phyloP scores from a whole-genome alignment of 345 rosid species.

The Camelina laxa region DNA sequence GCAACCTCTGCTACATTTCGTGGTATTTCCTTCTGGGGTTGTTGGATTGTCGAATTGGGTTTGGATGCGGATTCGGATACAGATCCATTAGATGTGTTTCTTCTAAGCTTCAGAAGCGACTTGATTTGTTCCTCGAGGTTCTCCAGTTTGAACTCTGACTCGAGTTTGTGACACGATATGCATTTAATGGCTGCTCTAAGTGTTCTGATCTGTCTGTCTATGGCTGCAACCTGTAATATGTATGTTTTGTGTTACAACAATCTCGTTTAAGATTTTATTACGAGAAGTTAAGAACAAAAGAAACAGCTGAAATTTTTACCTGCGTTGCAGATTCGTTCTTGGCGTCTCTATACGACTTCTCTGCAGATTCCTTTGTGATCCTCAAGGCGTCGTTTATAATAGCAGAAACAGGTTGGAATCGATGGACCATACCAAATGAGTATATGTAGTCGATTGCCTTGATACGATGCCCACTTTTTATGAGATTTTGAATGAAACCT shows the following conservation, averaged over 20 bases:
- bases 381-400: slow-evolving; percentile 47
- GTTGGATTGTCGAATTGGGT: background rate
- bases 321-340: slow-evolving; percentile 27
- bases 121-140: slow-evolving; percentile 30
- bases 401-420: slow-evolving; percentile 41
- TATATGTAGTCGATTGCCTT: slow-evolving; percentile 49
- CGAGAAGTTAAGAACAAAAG: slow-evolving; percentile 1
- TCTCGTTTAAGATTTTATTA: slow-evolving; percentile 19
- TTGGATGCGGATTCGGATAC: slow-evolving; percentile 12
- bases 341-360: slow-evolving; percentile 17
- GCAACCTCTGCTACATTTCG: slow-evolving; percentile 25
- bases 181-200: slow-evolving; percentile 31
- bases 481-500: slow-evolving; percentile 44
- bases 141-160: slow-evolving; percentile 28
- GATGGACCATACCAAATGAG: slow-evolving; percentile 43
- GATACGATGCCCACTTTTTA: slow-evolving; percentile 37
- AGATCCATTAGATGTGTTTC: background rate
- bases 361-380: slow-evolving; percentile 30
- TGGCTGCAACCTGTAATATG: slow-evolving; percentile 34
- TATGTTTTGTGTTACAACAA: background rate
- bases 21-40: background rate
- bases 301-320: background rate
- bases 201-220: slow-evolving; percentile 35
- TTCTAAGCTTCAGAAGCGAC: slow-evolving; percentile 17
- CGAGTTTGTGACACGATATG: slow-evolving; percentile 34